A percentile compares a stretch with the other conserved stretches of the same genome.
Evolutionary conservation across 495 filamentous ascomycete genomes (phyloP).

Genomic region (Aspergillus saccharolyticus): DNA sequence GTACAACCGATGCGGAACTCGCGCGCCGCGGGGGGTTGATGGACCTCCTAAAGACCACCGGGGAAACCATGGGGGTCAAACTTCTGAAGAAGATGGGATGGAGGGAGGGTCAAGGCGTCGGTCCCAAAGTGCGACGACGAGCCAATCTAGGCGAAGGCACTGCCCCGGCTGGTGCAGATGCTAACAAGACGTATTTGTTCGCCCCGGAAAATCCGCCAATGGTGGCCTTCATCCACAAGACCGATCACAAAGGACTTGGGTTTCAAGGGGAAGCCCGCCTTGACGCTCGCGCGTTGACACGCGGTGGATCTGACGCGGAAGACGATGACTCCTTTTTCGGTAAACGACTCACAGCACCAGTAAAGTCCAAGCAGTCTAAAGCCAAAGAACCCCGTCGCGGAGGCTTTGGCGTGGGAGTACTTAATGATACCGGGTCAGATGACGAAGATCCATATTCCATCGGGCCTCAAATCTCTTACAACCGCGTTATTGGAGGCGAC

Average conservation of each 20-base stretch:
- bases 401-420: conserved; percentile 79
- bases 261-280: conserved; percentile 64
- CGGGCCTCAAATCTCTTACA: conserved; percentile 89
- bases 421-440: conserved; percentile 96
- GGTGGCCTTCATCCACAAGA: conserved; percentile 71
- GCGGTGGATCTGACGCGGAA: conserved; percentile 47
- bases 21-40: conserved; percentile 55
- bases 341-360: conserved; percentile 24
- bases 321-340: conserved; percentile 43
- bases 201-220: conserved; percentile 80
- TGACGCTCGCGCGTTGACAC: conserved; percentile 24
- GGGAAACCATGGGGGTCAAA: conserved; percentile 87
- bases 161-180: conserved; percentile 30
- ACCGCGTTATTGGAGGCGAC: conserved; percentile 73
- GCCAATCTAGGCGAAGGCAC: conserved; percentile 58
- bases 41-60: conserved; percentile 67
- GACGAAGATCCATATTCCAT: conserved; percentile 94
- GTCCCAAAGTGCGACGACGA: conserved; percentile 75
- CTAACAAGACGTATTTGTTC: conserved; percentile 64
- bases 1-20: conserved; percentile 57
- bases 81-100: conserved; percentile 92
- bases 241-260: conserved; percentile 76
- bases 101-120: conserved; percentile 89
- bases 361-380: conserved; percentile 33
- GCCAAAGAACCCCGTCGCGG: conserved; percentile 51